Conservation (phyloP, 352 stramenopile genomes). For the Globisporangium sylvaticum region DNA sequence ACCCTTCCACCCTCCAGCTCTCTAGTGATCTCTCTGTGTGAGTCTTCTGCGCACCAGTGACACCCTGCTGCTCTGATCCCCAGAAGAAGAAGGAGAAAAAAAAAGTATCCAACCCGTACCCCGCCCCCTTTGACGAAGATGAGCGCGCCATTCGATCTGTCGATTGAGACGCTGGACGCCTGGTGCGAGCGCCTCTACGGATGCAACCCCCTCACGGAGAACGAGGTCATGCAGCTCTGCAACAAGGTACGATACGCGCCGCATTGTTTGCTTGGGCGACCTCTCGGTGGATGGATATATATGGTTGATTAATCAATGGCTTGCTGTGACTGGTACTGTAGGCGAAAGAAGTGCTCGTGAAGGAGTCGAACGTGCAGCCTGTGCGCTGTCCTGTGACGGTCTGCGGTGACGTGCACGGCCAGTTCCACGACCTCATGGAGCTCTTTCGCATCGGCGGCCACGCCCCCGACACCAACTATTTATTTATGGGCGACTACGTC, state of each 20-base stretch:
- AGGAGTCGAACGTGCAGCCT: conserved; percentile 97
- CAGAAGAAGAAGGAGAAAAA: conserved; percentile 2
- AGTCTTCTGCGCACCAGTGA: background rate
- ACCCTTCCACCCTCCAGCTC: background rate
- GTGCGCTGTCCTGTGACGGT: conserved; percentile 97
- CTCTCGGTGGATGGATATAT: background rate
- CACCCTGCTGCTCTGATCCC: background rate
- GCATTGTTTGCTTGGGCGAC: background rate
- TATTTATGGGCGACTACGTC: conserved; percentile 99
- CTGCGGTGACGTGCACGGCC: conserved; percentile 73
- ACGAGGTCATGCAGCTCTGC: conserved; percentile 94
- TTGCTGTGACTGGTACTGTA: conserved; percentile 19
- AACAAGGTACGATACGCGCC: conserved; percentile 47
- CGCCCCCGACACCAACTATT: conserved; percentile 93
- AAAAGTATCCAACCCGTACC: conserved; percentile 5
- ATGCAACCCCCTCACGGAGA: conserved; percentile 93
- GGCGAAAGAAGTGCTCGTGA: conserved; percentile 95
- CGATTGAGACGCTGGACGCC: conserved; percentile 88
- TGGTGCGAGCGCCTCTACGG: conserved; percentile 94
- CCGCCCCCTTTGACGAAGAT: conserved; percentile 14
- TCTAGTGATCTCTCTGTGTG: background rate
- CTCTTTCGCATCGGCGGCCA: conserved; percentile 84
- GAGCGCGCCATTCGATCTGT: conserved; percentile 69
- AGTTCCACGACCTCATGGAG: conserved; percentile 70
- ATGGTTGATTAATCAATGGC: background rate